phyloP scores from a whole-genome alignment of 192 early-diverging fungal species.

The Blastocladiella britannica region DNA sequence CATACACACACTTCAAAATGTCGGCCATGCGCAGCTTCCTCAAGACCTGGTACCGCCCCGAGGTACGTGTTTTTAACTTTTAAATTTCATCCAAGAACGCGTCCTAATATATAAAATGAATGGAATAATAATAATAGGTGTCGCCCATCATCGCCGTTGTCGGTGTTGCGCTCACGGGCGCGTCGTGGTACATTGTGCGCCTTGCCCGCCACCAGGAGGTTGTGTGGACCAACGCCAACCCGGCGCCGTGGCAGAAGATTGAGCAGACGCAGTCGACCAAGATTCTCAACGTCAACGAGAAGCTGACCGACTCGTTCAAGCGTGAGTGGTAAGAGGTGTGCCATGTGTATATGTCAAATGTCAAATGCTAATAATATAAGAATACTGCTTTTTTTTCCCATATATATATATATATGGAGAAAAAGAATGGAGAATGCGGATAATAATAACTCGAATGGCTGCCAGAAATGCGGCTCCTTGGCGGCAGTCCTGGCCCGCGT shows the following conservation, averaged over 20 bases:
- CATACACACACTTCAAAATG: too few relatives aligned
- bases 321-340: not conserved
- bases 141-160: constrained; percentile 11
- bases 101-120: too few relatives aligned
- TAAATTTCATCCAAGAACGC: too few relatives aligned
- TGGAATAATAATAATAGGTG: too few relatives aligned
- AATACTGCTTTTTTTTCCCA: too few relatives aligned
- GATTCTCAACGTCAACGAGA: not conserved
- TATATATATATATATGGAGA: too few relatives aligned
- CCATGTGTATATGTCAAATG: too few relatives aligned
- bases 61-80: not conserved
- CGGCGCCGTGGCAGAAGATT: not conserved
- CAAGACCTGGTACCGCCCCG: constrained; percentile 1
- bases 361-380: too few relatives aligned
- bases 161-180: constrained; percentile 7
- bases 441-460: too few relatives aligned
- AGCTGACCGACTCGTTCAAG: not conserved
- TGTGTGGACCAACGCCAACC: not conserved
- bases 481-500: too few relatives aligned
- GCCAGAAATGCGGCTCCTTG: too few relatives aligned
- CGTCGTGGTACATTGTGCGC: constrained; percentile 9
- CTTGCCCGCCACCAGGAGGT: constrained; percentile 11
- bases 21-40: not conserved
- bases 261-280: not conserved
- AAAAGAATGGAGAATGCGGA: too few relatives aligned